phyloP scores from a whole-genome alignment of 257 asterid genomes.

The Plantago ovata region DNA sequence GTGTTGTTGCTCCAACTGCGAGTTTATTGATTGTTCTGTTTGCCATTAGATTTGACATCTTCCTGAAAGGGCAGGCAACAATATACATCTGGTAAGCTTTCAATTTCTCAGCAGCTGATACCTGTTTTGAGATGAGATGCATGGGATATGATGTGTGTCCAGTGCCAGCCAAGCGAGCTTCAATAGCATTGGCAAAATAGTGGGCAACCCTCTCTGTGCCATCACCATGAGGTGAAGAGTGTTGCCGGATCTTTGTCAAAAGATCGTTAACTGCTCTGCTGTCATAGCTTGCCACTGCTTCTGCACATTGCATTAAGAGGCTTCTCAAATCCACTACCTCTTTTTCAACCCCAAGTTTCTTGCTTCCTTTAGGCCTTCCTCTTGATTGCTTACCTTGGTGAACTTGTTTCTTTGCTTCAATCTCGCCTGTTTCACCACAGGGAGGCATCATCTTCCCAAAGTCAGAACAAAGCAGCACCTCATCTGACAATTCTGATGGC shows the following conservation, averaged over 20 bases:
- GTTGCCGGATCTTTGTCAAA: conserved; percentile 59
- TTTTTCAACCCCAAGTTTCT: conserved; percentile 32
- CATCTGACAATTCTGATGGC: conserved; percentile 2
- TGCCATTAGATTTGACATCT: conserved; percentile 39
- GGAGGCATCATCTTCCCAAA: not conserved
- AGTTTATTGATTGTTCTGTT: conserved; percentile 37
- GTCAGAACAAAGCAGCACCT: conserved; percentile 1
- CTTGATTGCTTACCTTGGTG: not conserved
- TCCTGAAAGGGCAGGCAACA: conserved; percentile 42
- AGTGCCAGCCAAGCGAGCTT: conserved; percentile 49
- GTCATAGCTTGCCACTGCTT: conserved; percentile 77
- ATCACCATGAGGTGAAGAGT: conserved; percentile 41
- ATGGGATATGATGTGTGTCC: conserved; percentile 26
- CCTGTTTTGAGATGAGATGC: conserved; percentile 18
- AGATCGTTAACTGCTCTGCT: conserved; percentile 55
- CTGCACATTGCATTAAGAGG: conserved; percentile 66
- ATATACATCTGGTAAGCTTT: conserved; percentile 44
- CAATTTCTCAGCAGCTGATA: conserved; percentile 38
- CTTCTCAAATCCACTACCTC: conserved; percentile 67
- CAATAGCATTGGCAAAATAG: conserved; percentile 44
- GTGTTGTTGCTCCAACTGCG: conserved; percentile 30
- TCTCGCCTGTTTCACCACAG: not conserved
- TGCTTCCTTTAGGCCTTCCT: conserved; percentile 19
- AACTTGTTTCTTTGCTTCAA: not conserved
- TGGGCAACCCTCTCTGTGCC: conserved; percentile 54